Percentiles rank a stretch among this genome's conserved stretches.
phyloP scores from a whole-genome alignment of 208 protist species.

The Wallacemonas sp. region DNA sequence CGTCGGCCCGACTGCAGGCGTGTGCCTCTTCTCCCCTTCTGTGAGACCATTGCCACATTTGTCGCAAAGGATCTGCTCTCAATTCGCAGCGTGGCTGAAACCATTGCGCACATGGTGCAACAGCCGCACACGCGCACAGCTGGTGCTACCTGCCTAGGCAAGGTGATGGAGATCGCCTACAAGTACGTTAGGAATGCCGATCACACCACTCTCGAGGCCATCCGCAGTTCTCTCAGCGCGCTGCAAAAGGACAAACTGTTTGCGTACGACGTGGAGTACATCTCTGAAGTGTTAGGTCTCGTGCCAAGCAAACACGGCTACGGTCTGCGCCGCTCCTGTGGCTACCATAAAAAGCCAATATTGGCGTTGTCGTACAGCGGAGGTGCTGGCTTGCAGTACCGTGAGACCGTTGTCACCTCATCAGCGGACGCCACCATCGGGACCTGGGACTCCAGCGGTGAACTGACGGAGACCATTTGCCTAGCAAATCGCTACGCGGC shows the following conservation, averaged over 20 bases:
- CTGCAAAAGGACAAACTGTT: slow-evolving; percentile 82
- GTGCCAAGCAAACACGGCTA: slow-evolving; percentile 67
- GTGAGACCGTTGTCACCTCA: slow-evolving; percentile 82
- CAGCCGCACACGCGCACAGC: slow-evolving; percentile 72
- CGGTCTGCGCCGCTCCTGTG: slow-evolving; percentile 41
- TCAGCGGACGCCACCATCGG: slow-evolving; percentile 82
- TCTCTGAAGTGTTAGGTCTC: slow-evolving; percentile 83
- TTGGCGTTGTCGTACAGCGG: slow-evolving; percentile 76
- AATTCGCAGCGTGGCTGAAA: slow-evolving; percentile 52
- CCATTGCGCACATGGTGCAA: slow-evolving; percentile 74
- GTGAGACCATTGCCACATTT: slow-evolving; percentile 76
- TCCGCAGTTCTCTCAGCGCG: slow-evolving; percentile 48
- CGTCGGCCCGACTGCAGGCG: slow-evolving; percentile 79
- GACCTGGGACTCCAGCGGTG: slow-evolving; percentile 74
- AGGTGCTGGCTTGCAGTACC: slow-evolving; percentile 28
- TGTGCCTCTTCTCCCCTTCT: slow-evolving; percentile 68
- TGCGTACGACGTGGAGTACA: slow-evolving; percentile 89
- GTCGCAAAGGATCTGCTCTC: slow-evolving; percentile 64
- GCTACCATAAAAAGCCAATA: slow-evolving; percentile 67
- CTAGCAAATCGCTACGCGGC: slow-evolving; percentile 85
- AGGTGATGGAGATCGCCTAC: slow-evolving; percentile 80
- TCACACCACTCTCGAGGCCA: slow-evolving; percentile 35
- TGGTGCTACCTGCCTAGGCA: slow-evolving; percentile 83
- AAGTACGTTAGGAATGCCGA: slow-evolving; percentile 62
- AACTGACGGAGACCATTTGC: slow-evolving; percentile 68